Evolutionary conservation across 805 yeast species (phyloP).

Genomic region (Lipomyces yamadae): DNA sequence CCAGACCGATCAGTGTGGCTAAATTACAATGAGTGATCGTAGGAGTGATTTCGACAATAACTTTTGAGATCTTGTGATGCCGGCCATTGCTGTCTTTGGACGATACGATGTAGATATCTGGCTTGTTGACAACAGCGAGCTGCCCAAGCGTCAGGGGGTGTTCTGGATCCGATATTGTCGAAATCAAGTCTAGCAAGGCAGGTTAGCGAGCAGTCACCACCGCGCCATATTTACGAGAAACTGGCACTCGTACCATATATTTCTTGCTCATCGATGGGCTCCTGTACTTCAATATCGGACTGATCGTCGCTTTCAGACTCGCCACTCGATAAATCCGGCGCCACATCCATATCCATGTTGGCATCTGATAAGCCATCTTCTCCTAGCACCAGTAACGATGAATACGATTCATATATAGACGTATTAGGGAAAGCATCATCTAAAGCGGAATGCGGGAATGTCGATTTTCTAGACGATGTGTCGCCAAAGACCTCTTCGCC

Average conservation of each 20-base stretch:
- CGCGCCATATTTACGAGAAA: neutral
- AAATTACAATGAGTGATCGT: conserved; percentile 97
- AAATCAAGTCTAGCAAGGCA: conserved; percentile 60
- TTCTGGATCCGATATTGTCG: conserved; percentile 93
- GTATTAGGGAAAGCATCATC: conserved; percentile 25
- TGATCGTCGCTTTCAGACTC: conserved; percentile 40
- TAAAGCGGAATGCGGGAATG: conserved; percentile 28
- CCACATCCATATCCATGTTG: conserved; percentile 28
- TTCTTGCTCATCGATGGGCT: conserved; percentile 85
- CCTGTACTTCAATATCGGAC: conserved; percentile 44
- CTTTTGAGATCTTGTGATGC: conserved; percentile 65
- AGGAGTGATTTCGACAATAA: conserved; percentile 86
- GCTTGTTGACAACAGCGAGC: conserved; percentile 85
- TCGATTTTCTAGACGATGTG: neutral
- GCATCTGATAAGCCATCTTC: conserved; percentile 39
- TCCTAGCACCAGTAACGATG: conserved; percentile 36
- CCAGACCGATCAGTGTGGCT: conserved; percentile 94
- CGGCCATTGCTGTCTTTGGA: conserved; percentile 46
- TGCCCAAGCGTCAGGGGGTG: conserved; percentile 96
- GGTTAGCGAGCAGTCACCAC: neutral
- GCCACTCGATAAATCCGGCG: conserved; percentile 27
- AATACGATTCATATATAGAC: conserved; percentile 11
- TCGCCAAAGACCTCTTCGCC: conserved; percentile 3
- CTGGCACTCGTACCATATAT: conserved; percentile 57
- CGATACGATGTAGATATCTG: conserved; percentile 75